Base-by-base conservation (phyloP, 1,139 yeast species). In the Sugiyamaella paludigena region DNA sequence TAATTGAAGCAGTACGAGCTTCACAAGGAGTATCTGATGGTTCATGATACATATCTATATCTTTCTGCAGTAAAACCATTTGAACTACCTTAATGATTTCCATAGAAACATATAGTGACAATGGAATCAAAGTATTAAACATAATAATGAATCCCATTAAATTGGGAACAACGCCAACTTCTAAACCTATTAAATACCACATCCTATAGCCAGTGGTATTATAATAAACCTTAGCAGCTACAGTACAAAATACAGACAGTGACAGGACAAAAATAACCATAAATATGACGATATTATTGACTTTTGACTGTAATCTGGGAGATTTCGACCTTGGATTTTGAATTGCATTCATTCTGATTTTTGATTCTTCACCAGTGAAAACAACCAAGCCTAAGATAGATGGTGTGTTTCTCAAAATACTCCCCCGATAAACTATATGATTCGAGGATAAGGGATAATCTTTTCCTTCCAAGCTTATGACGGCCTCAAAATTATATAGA, bases 131-230 rank as follows among this genome's bases (percentile, higher is more conserved):
- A 0, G 98, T 92, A 63, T 92, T 92, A 72, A 84, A 92, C 98
- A 94, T 91, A 72, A 94, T 92, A 56, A 94, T 84, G 66, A 86
- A 94, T 1, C 98, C 91, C 96, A 92, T 89, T 43, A 92, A 75
- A 0, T 95, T 87, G 1, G 96, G 86, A 1, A 95, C 94, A 10
- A 80, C 79, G n/a, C 96, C 95, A 0, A 83, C 96, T 59, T 87
- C 94, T 59, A 80, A 74, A 2, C 78, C 79, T 45, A 70, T 70
- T 26, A 89, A 68, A 63, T 89, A 94, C 98, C 98, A 91, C 52
- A 69, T 73, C 41, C 66, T 59, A 12, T 61, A 59, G 7, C 73
- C 73, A 49, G 72, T 68, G 34, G 74, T 71, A 24, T 67, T 63
- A 58, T 76, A 79, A 51, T 73, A 69, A 6, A 88, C 58, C 46